These are phyloP conservation scores for Termitomyces eurrhizus DNA, from an alignment of 768 basidiomycete genomes.

Conservation along the genomic window DNA sequence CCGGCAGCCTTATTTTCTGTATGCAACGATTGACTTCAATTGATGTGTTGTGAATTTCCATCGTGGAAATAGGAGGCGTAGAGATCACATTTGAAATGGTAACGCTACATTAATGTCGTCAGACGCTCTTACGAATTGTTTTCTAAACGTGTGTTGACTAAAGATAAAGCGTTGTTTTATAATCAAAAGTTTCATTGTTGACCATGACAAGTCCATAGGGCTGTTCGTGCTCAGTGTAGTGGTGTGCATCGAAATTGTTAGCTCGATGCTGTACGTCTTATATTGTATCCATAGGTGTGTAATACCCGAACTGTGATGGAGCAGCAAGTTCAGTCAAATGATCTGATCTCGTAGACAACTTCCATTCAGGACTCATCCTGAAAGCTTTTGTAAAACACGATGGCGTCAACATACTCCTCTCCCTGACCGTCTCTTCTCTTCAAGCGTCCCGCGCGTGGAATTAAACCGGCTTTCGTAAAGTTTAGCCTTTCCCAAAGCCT, in stretches of 20 bases:
- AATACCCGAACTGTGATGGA: too few relatives aligned
- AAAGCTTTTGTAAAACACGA: slow-evolving; percentile 81
- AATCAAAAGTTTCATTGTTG: not conserved
- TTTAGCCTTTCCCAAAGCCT: slow-evolving; percentile 82
- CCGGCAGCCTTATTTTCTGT: not conserved
- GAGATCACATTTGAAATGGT: too few relatives aligned
- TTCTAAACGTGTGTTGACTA: not conserved
- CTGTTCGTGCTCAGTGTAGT: not conserved
- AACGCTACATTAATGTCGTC: not conserved
- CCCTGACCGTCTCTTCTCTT: slow-evolving; percentile 60
- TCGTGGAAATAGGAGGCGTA: not conserved
- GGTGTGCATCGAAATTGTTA: not conserved
- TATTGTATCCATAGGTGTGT: too few relatives aligned
- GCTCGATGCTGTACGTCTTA: not conserved
- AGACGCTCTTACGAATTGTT: not conserved
- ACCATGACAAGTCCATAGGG: not conserved
- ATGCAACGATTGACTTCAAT: not conserved
- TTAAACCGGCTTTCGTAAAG: slow-evolving; percentile 75
- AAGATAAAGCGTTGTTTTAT: not conserved
- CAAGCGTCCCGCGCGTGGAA: slow-evolving; percentile 74
- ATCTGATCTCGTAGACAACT: not conserved
- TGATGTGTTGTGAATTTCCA: not conserved
- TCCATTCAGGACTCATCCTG: slow-evolving; percentile 25
- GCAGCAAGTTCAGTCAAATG: not conserved
- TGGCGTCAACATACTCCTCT: slow-evolving; percentile 89